These are phyloP conservation scores for Aethionema arabicum DNA, from an alignment of 345 rosid species.

Conservation along the genomic window DNA sequence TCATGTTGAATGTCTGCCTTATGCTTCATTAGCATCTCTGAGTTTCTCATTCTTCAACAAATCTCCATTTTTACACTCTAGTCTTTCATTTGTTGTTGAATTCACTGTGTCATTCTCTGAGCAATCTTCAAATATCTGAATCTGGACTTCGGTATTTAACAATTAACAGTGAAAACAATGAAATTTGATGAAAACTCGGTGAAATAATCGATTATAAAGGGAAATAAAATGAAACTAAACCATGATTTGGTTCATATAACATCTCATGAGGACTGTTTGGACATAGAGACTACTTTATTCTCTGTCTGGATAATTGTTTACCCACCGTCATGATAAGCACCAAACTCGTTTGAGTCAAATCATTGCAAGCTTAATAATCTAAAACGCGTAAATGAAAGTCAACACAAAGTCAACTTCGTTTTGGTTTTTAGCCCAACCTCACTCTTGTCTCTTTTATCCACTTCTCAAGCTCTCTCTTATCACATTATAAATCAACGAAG, in stretches of 20 bases:
- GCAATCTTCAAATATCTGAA: too few species aligned
- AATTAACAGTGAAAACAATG: too few species aligned
- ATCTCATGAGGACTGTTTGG: slow-evolving; percentile 25
- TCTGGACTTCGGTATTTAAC: too few species aligned
- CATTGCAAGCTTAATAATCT: slow-evolving; percentile 4
- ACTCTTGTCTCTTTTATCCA: slow-evolving; percentile 4
- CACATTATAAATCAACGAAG: slow-evolving; percentile 28
- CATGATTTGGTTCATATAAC: too few species aligned
- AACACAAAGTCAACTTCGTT: slow-evolving; percentile 23
- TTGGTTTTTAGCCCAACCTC: background rate
- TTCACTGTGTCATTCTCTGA: too few species aligned
- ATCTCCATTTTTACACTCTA: too few species aligned
- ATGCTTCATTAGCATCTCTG: slow-evolving; percentile 50
- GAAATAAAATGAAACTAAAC: too few species aligned
- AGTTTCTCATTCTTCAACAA: slow-evolving; percentile 27
- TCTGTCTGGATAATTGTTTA: background rate
- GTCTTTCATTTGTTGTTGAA: too few species aligned
- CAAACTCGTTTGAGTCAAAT: background rate
- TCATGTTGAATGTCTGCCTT: slow-evolving; percentile 80
- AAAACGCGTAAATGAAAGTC: slow-evolving; percentile 26
- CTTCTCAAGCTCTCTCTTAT: slow-evolving; percentile 12
- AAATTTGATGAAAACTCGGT: too few species aligned
- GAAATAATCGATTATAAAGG: too few species aligned
- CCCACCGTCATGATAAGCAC: slow-evolving; percentile 28
- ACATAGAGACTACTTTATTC: background rate